Percentiles rank a stretch among this genome's conserved stretches.
Conservation (phyloP, 108 stramenopile species). For the Cyclostephanos invisitatus region DNA sequence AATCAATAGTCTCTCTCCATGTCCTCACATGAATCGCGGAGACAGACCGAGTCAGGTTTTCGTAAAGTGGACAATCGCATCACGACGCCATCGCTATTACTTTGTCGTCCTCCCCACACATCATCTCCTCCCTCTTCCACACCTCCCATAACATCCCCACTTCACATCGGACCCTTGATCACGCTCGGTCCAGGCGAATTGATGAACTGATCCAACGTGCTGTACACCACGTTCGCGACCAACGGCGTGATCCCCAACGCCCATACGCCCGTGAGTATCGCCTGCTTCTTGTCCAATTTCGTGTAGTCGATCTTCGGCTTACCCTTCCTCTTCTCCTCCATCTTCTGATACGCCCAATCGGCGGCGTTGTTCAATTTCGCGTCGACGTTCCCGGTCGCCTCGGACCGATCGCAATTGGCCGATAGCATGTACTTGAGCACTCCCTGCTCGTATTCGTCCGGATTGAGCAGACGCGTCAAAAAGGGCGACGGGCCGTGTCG, state of each 20-base stretch:
- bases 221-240: slow-evolving; percentile 31
- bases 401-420: slow-evolving; percentile 35
- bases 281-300: slow-evolving; percentile 46
- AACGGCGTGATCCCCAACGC: slow-evolving; percentile 51
- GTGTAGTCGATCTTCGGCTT: slow-evolving; percentile 64
- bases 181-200: slow-evolving; percentile 40
- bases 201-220: slow-evolving; percentile 41
- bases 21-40: no score
- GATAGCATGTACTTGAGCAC: slow-evolving; percentile 60
- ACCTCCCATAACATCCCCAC: not conserved
- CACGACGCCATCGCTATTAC: no score
- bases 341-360: slow-evolving; percentile 75
- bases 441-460: slow-evolving; percentile 61
- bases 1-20: no score
- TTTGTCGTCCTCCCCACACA: no score
- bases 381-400: slow-evolving; percentile 64
- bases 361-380: slow-evolving; percentile 62
- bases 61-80: no score
- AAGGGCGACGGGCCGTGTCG: slow-evolving; percentile 61
- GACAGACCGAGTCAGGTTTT: no score
- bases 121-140: no score
- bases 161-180: slow-evolving; percentile 32
- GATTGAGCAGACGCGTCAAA: slow-evolving; percentile 45
- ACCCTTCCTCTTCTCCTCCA: slow-evolving; percentile 55
- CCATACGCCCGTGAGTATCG: slow-evolving; percentile 46